Evolutionary conservation across 768 basidiomycete genomes (phyloP).

Genomic region (Calocybe indica): DNA sequence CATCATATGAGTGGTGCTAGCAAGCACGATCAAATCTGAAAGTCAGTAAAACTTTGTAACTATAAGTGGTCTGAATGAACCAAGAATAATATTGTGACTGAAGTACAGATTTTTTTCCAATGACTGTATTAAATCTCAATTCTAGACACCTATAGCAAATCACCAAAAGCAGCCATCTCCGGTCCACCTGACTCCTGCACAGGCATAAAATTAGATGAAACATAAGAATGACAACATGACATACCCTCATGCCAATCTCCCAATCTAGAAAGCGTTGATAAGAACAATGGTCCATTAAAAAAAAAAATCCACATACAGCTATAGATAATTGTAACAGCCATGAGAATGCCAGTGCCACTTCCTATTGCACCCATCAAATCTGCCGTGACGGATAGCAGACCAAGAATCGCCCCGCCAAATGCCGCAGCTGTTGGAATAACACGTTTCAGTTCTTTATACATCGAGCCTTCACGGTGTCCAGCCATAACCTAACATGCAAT

Average conservation of each 20-base stretch:
- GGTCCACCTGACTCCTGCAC: constrained; percentile 69
- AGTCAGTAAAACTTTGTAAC: too few species aligned
- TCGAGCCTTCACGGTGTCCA: constrained; percentile 91
- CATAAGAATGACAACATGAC: constrained; percentile 1
- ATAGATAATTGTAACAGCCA: constrained; percentile 98
- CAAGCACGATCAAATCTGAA: too few species aligned
- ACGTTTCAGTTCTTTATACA: constrained; percentile 97
- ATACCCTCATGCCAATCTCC: constrained; percentile 85
- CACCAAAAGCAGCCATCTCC: constrained; percentile 77
- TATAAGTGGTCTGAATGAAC: too few species aligned
- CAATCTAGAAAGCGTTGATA: constrained; percentile 50
- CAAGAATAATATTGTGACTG: too few species aligned
- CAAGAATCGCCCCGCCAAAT: constrained; percentile 95
- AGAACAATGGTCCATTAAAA: background rate
- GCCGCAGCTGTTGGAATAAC: constrained; percentile 98
- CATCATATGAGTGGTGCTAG: too few species aligned
- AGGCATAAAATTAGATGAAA: background rate
- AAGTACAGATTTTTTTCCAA: too few species aligned
- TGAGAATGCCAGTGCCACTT: constrained; percentile 91
- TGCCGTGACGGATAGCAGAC: constrained; percentile 83
- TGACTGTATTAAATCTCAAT: too few species aligned
- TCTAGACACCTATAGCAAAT: constrained; percentile 45
- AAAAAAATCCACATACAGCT: constrained; percentile 52
- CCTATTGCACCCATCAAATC: constrained; percentile 96
- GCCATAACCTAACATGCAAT: constrained; percentile 55